A percentile compares a stretch with the other conserved stretches of the same genome.
These are phyloP conservation scores for Plasmodium knowlesi DNA, from an alignment of 169 alveolate genomes.

Conservation along the genomic window DNA sequence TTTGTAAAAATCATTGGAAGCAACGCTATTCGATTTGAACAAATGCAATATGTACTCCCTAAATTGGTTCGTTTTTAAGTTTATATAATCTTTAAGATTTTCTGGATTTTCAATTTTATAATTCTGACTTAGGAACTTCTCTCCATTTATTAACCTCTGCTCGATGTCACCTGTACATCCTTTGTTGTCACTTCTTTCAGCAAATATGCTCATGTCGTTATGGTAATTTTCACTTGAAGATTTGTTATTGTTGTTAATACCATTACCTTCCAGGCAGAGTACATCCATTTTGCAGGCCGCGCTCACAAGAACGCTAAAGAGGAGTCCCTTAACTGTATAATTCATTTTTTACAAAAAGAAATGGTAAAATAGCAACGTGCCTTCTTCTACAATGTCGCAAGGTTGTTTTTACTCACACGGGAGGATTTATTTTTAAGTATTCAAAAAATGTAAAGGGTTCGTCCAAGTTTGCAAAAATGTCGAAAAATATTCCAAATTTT, in stretches of 20 bases:
- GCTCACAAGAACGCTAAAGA: not conserved
- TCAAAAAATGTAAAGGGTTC: not conserved
- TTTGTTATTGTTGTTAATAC: not conserved
- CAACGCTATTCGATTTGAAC: not conserved
- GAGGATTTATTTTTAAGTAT: not conserved
- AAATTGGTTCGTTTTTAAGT: not conserved
- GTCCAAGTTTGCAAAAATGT: not conserved
- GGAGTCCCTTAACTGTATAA: not conserved
- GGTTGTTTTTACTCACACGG: not conserved
- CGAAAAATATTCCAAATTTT: not conserved
- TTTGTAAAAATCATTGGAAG: conserved; percentile 52
- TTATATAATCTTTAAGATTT: not conserved
- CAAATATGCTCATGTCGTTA: not conserved
- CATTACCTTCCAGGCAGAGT: not conserved
- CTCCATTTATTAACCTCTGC: conserved; percentile 48
- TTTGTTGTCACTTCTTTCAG: not conserved
- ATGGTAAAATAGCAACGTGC: not conserved
- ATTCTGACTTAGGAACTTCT: conserved; percentile 4
- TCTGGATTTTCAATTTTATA: not conserved
- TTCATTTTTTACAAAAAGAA: not conserved
- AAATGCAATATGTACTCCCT: conserved; percentile 11
- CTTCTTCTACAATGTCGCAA: not conserved
- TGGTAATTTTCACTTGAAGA: not conserved
- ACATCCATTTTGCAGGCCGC: not conserved
- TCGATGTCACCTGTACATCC: conserved; percentile 65